Conservation (phyloP, 495 filamentous ascomycete species). For the Penicillium maclennaniae region DNA sequence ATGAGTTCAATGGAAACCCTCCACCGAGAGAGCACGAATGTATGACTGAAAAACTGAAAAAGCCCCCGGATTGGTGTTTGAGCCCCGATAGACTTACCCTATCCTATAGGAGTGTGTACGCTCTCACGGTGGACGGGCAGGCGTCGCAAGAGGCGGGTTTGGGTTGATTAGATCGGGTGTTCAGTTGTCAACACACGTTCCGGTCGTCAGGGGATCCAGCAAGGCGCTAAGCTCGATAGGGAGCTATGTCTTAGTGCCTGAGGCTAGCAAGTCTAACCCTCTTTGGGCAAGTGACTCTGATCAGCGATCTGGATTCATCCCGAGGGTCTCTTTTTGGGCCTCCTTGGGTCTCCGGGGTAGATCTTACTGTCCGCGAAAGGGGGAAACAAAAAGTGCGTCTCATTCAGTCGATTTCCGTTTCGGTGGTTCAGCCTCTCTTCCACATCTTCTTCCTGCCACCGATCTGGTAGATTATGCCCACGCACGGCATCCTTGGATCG, state of each 20-base stretch:
- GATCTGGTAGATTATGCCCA: slow-evolving; percentile 33
- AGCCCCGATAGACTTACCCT: slow-evolving; percentile 13
- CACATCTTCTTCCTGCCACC: slow-evolving; percentile 5
- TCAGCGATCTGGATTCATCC: slow-evolving; percentile 23
- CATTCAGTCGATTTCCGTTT: neutral
- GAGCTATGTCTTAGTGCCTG: neutral
- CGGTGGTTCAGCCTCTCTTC: neutral
- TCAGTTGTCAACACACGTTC: slow-evolving; percentile 17
- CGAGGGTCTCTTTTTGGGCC: slow-evolving; percentile 5
- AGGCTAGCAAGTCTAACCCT: neutral
- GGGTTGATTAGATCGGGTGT: slow-evolving; percentile 29
- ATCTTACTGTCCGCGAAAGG: neutral
- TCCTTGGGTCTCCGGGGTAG: slow-evolving; percentile 16
- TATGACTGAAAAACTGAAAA: slow-evolving; percentile 2
- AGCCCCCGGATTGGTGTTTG: slow-evolving; percentile 3
- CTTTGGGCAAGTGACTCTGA: slow-evolving; percentile 8
- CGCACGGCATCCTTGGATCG: slow-evolving; percentile 32
- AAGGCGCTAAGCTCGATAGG: slow-evolving; percentile 21
- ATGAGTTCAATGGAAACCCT: slow-evolving; percentile 9
- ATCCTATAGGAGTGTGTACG: neutral
- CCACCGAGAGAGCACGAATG: slow-evolving; percentile 18
- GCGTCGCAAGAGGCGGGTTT: slow-evolving; percentile 17
- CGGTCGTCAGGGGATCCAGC: slow-evolving; percentile 26
- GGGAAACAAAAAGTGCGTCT: neutral
- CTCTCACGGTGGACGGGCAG: slow-evolving; percentile 22